Evolutionary conservation across 176 grass and related monocot species (phyloP), one percentile per base, ranked within the genome.

Genomic region (Pontederia paniculata): DNA sequence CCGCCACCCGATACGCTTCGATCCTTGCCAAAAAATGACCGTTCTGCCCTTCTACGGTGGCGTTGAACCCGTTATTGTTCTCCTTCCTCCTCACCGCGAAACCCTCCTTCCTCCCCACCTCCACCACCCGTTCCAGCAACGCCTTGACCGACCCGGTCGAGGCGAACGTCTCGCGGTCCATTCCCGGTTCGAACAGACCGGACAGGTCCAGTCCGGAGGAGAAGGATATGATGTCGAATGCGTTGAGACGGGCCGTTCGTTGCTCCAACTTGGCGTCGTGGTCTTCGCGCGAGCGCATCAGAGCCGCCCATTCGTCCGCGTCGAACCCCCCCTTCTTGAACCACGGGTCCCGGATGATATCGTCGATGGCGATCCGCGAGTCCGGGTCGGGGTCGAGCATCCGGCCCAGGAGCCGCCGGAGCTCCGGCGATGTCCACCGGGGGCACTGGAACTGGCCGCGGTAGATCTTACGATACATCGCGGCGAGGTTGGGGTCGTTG

Each of bases 381-480:
- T 21, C 19, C 9, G 83, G 88, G 62, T 81, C 75, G 2, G 83
- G 88, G 72, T 94, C 62, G 11, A 94, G 81, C 62, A 94, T 72
- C 46, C 61, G 54, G 12, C 56, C 70, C 14, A 94, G 21, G 13
- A 94, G 67, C 62, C 55, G 22, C 9, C 88, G 70, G 1, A 94
- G 74, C 21, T 21, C 76, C 15, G 70, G 80, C 5, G 88, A 94
- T 69, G 84, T 80, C 83, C 83, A 94, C n/a, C 5, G 25, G 11
- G 88, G 88, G 57, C 80, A 88, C 5, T 83, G 79, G 76, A 87
- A 94, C 15, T 65, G 21, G 9, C 73, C 83, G 16, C 65, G 73
- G 76, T 83, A 94, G 74, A 94, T 94, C 83, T 83, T 94, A 56
- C 72, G 74, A 73, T 88, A 94, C 83, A 94, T 94, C 75, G 81